Evolutionary conservation across 306 rosid species (phyloP), one percentile per base, ranked within the genome.

Genomic region (Prunus mongolica): DNA sequence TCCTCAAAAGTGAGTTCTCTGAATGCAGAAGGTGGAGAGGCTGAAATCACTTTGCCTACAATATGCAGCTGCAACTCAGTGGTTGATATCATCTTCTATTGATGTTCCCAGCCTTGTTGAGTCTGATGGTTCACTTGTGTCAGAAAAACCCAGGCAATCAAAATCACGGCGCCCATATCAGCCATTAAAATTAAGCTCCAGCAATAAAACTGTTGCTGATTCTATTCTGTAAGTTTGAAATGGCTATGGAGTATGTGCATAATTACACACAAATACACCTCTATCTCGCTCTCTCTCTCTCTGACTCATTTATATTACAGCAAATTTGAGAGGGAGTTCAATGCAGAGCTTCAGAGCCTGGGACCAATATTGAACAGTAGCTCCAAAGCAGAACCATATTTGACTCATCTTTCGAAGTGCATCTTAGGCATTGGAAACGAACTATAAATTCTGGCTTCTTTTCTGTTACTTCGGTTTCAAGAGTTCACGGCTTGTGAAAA

Each of bases 11-110:
- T 47, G 65, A 28, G 20, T 62, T 85, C 51, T 78, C 69, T 64
- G 69, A 52, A 60, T 84, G 90, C 96, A 94, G 98, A 94, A 92
- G 72, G 92, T 94, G 86, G 95, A 94, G 87, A 87, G 67, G 84
- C 87, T 94, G 68, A 89, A 92, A 78, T 85, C 89, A 52, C 86
- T 94, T 77, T 92, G 97, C 88, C 88, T 94, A 69, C 98, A 92
- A 49, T 94, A 90, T 79, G 93, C 97, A 30, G 94, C 98, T 44
- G 91, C 97, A 67, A 90, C 98, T 41, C 95, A 94, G 69, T 94
- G 98, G 97, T 82, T 94, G 76, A 86, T 94, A 60, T 82, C 93
- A 67, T 89, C 96, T 64, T 93, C 93, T 66, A 89, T 91, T 3
- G 89, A 84, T 62, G 82, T 84, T 52, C 82, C 82, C 47, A 80